Evolutionary conservation across 2,329 filamentous ascomycete genomes (phyloP), one percentile per base, ranked within the genome.

Genomic region (Neofusicoccum cordaticola): DNA sequence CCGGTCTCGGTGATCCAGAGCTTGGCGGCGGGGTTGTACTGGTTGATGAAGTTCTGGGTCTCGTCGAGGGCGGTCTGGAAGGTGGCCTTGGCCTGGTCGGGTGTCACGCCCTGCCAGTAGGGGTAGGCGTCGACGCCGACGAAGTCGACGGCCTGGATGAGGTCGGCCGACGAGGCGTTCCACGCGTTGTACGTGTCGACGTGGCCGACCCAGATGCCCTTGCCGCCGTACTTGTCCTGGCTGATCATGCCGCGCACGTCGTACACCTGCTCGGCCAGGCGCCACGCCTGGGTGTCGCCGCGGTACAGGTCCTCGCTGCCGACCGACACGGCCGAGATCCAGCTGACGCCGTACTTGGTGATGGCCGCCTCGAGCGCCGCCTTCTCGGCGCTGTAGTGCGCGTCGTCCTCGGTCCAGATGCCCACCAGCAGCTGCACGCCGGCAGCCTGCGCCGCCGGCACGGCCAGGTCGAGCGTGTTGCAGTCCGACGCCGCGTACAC

Each of bases 221-320:
- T 53, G 50, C 67, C 67, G 42, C 66, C 62, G 45, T 66, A 67
- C 39, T 64, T 53, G 47, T 65, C 57, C 63, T 65, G 63, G 34
- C 41, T 50, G 47, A 68, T 65, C 67, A 68, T 68, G 60, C 69
- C 69, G 41, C 72, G 72, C 13, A 74, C 71, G 44, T 72, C 69
- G 65, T 75, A 71, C 67, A 77, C 74, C 52, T 68, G 63, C 51
- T 65, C 39, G 22, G 67, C 67, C n/a, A 68, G 52, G 19, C 41
- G 52, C 37, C 45, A 56, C 3, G 67, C 22, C 31, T 27, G 62
- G 27, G 65, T 66, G 22, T 68, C 67, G 47, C 61, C 71, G 9
- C 91, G 89, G 84, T 95, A 95, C 48, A 95, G 66, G 53, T 78
- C 76, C 67, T 78, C 76, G 66, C 71, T 75, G 60, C 76, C 76